Evolutionary conservation across 2,329 filamentous ascomycete genomes (phyloP).

Genomic region (Talaromyces sp.): DNA sequence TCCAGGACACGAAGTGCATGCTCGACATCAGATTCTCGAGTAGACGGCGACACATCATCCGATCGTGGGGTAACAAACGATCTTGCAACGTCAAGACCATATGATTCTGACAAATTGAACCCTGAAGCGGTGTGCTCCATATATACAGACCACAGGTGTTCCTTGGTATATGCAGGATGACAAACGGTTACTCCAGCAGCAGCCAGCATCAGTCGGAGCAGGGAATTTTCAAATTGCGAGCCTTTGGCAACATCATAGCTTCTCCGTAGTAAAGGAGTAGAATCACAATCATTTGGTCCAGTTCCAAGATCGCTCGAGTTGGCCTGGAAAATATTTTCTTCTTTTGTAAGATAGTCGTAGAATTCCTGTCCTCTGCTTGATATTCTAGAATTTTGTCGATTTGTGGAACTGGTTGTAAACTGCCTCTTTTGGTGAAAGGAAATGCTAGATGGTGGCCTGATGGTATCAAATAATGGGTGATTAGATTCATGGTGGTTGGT

Average conservation of each 20-base stretch:
- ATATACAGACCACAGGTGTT: conserved; percentile 29
- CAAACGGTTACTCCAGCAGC: conserved; percentile 34
- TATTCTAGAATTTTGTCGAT: neutral
- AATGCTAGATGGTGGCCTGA: conserved; percentile 16
- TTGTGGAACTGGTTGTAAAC: conserved; percentile 9
- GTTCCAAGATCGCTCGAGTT: conserved; percentile 29
- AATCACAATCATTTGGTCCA: conserved; percentile 31
- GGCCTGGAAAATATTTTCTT: neutral
- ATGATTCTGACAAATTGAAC: conserved; percentile 28
- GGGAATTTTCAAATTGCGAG: conserved; percentile 24
- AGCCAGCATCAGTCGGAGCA: conserved; percentile 32
- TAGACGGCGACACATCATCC: conserved; percentile 7
- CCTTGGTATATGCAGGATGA: conserved; percentile 36
- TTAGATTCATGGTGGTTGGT: conserved; percentile 20
- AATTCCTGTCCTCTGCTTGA: neutral
- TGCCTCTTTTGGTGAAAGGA: conserved; percentile 24
- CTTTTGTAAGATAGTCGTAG: neutral
- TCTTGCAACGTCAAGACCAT: conserved; percentile 33
- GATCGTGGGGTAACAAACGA: conserved; percentile 28
- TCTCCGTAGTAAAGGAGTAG: conserved; percentile 40
- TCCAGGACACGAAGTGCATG: conserved; percentile 39
- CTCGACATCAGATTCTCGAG: conserved; percentile 26
- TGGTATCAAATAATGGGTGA: conserved; percentile 13
- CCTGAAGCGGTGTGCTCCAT: conserved; percentile 30
- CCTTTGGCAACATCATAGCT: conserved; percentile 32